A percentile compares a stretch with the other conserved stretches of the same genome.
phyloP scores from a whole-genome alignment of 78 protist species.

The Protostelium mycophagum region DNA sequence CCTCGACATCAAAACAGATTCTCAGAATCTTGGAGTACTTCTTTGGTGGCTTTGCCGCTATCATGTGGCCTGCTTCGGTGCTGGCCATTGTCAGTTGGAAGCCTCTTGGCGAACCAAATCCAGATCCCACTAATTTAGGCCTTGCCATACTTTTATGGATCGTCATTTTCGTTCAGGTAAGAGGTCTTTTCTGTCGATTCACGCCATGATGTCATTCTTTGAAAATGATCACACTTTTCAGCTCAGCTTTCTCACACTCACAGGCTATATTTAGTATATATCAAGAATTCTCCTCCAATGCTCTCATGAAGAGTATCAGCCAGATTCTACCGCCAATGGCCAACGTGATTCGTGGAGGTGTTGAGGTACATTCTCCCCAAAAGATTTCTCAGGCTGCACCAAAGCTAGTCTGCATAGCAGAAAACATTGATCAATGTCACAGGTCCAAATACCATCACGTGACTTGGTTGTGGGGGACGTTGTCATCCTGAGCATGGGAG shows the following conservation, averaged over 20 bases:
- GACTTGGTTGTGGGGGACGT: slow-evolving; percentile 58
- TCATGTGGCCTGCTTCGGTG: slow-evolving; percentile 58
- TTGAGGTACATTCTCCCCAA: too few species aligned
- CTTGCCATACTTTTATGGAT: slow-evolving; percentile 13
- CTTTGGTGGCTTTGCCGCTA: slow-evolving; percentile 44
- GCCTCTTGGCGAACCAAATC: slow-evolving; percentile 2
- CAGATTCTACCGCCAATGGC: slow-evolving; percentile 58
- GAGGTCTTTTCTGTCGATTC: not conserved
- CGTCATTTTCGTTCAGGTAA: slow-evolving; percentile 7
- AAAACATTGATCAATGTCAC: too few species aligned
- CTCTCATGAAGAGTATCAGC: slow-evolving; percentile 72
- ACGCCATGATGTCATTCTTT: too few species aligned
- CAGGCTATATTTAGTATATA: slow-evolving; percentile 71
- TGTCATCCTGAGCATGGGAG: slow-evolving; percentile 62
- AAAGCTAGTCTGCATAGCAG: too few species aligned
- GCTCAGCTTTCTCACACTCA: slow-evolving; percentile 59
- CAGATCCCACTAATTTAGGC: not conserved
- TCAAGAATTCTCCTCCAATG: slow-evolving; percentile 70
- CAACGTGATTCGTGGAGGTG: slow-evolving; percentile 62
- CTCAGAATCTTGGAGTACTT: slow-evolving; percentile 3
- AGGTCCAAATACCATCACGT: not conserved
- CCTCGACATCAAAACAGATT: not conserved
- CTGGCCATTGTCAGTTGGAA: slow-evolving; percentile 67
- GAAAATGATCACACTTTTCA: slow-evolving; percentile 38
- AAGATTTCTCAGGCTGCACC: too few species aligned